These are phyloP conservation scores for Phytopythium delawarense DNA, from an alignment of 352 stramenopile species.

Conservation along the genomic window DNA sequence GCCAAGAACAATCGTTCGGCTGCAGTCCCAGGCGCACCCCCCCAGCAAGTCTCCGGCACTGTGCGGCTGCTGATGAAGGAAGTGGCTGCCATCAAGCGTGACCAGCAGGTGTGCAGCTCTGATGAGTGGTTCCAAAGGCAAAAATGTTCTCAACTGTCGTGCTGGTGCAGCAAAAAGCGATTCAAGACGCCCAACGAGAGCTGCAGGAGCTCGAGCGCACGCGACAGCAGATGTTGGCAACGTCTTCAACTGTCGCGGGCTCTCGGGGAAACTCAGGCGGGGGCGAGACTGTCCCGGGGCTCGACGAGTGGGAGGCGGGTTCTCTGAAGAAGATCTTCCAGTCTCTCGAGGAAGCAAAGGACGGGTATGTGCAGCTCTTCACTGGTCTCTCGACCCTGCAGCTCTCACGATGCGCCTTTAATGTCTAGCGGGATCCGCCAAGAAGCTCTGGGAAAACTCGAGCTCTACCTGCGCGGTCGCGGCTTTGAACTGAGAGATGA, in stretches of 20 bases:
- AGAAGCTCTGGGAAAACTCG: slow-evolving; percentile 8
- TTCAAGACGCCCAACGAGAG: slow-evolving; percentile 30
- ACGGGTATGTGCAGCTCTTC: slow-evolving; percentile 18
- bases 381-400: too few species aligned
- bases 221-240: slow-evolving; percentile 16
- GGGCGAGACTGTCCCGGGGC: slow-evolving; percentile 11
- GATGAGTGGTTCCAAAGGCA: not conserved
- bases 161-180: slow-evolving; percentile 20
- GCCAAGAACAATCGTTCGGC: slow-evolving; percentile 17
- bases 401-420: not conserved
- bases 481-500: slow-evolving; percentile 10
- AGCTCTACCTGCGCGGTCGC: slow-evolving; percentile 19
- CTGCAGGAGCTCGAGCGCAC: slow-evolving; percentile 33
- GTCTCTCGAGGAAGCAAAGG: slow-evolving; percentile 33
- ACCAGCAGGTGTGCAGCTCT: slow-evolving; percentile 30
- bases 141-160: not conserved
- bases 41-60: slow-evolving; percentile 54
- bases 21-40: slow-evolving; percentile 23
- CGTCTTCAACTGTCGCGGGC: slow-evolving; percentile 4
- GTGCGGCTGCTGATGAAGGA: slow-evolving; percentile 73
- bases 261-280: slow-evolving; percentile 11
- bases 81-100: slow-evolving; percentile 40
- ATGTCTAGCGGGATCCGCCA: slow-evolving; percentile 15
- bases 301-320: slow-evolving; percentile 52
- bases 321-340: slow-evolving; percentile 49